Conservation (phyloP, 2,329 filamentous ascomycete genomes). For the Didymella arachidicola region DNA sequence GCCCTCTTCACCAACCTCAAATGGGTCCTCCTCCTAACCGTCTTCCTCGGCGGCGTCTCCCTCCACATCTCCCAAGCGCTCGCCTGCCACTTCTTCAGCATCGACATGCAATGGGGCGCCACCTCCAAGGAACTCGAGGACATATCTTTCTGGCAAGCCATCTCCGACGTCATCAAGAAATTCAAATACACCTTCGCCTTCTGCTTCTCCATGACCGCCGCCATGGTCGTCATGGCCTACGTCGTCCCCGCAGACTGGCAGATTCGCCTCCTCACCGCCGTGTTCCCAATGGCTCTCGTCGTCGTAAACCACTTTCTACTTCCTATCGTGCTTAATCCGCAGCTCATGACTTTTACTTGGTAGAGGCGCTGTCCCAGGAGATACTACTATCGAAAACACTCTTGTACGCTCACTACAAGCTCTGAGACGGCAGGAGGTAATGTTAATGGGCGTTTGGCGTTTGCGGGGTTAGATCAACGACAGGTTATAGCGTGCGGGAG, state of each 20-base stretch:
- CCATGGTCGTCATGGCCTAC: constrained; percentile 70
- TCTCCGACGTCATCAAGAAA: constrained; percentile 77
- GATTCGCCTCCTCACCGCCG: constrained; percentile 65
- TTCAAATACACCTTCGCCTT: constrained; percentile 74
- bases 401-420: not conserved
- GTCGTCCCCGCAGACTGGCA: constrained; percentile 69
- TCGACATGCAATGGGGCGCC: constrained; percentile 86
- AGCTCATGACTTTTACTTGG: constrained; percentile 81
- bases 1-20: constrained; percentile 66
- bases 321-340: constrained; percentile 78
- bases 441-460: not conserved
- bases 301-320: constrained; percentile 72
- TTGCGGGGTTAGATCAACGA: not conserved
- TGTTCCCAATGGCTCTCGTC: constrained; percentile 75
- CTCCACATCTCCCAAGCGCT: constrained; percentile 83
- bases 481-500: too few species aligned
- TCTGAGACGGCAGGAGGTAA: not conserved
- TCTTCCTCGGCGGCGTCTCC: constrained; percentile 83
- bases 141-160: constrained; percentile 84
- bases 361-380: constrained; percentile 48
- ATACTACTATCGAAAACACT: not conserved
- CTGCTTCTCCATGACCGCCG: constrained; percentile 64
- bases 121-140: constrained; percentile 84
- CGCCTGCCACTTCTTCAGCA: constrained; percentile 81
- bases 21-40: constrained; percentile 72